A percentile compares a stretch with the other conserved stretches of the same genome.
These are phyloP conservation scores for Alnus glutinosa DNA, from an alignment of 306 rosid species.

Conservation along the genomic window DNA sequence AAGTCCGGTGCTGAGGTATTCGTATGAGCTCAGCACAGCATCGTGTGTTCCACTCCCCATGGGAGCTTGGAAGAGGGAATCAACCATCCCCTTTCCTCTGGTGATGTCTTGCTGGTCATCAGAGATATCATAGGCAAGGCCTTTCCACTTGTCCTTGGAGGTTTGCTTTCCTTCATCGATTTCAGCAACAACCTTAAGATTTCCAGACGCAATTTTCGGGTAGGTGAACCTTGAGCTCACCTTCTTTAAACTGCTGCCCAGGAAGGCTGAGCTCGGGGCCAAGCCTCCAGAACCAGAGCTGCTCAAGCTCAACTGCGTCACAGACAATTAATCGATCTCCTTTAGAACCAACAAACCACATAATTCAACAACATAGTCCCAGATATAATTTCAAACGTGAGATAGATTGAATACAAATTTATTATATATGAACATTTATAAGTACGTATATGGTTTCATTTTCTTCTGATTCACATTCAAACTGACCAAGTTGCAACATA, in stretches of 20 bases:
- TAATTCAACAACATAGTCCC: not conserved
- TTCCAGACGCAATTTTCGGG: conserved; percentile 50
- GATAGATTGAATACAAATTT: no score
- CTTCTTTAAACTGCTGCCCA: conserved; percentile 85
- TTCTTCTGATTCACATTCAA: no score
- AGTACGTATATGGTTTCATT: no score
- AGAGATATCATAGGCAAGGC: conserved; percentile 69
- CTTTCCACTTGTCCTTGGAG: conserved; percentile 57
- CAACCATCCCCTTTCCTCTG: conserved; percentile 94
- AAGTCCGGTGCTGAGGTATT: conserved; percentile 80
- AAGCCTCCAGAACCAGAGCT: conserved; percentile 55
- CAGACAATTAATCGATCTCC: not conserved
- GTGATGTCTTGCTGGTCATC: conserved; percentile 98
- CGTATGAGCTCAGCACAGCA: conserved; percentile 84
- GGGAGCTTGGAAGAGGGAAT: conserved; percentile 85
- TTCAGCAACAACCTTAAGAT: conserved; percentile 57
- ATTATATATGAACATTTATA: no score
- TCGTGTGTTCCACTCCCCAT: conserved; percentile 56
- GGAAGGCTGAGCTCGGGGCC: conserved; percentile 68
- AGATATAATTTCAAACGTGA: not conserved
- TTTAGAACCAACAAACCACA: not conserved
- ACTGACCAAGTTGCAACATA: no score
- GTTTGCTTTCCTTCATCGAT: conserved; percentile 56
- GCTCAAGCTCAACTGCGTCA: conserved; percentile 66
- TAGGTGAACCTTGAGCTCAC: conserved; percentile 43